phyloP scores from a whole-genome alignment of 192 early-diverging fungal genomes.

The Gryganskiella cystojenkinii region DNA sequence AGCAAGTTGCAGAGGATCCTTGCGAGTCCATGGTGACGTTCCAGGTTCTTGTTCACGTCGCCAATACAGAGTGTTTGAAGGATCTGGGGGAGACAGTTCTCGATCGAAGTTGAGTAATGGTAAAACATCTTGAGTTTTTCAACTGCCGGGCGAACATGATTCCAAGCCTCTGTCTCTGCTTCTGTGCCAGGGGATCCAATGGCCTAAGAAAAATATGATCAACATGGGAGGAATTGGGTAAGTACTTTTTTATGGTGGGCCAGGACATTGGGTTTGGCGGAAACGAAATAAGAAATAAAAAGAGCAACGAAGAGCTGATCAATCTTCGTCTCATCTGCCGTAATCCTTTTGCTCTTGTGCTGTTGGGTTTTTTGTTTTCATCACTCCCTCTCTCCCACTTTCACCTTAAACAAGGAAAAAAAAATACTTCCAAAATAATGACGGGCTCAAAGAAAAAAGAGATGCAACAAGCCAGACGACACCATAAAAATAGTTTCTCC shows the following conservation, averaged over 20 bases:
- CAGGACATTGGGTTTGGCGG: too few species aligned
- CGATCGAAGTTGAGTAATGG: slow-evolving; percentile 55
- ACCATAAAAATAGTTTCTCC: slow-evolving; percentile 2
- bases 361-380: background rate
- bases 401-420: too few species aligned
- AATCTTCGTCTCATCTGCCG: too few species aligned
- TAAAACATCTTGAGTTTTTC: slow-evolving; percentile 83
- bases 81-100: slow-evolving; percentile 68
- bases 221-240: slow-evolving; percentile 38
- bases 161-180: slow-evolving; percentile 92
- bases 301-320: too few species aligned
- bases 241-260: too few species aligned
- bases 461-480: slow-evolving; percentile 8
- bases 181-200: slow-evolving; percentile 86
- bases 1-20: slow-evolving; percentile 84
- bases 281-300: too few species aligned
- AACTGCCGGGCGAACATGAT: slow-evolving; percentile 84
- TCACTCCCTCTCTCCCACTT: too few species aligned
- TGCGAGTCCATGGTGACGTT: slow-evolving; percentile 81
- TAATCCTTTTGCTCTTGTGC: slow-evolving; percentile 8
- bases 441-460: background rate
- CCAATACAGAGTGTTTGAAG: slow-evolving; percentile 74
- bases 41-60: slow-evolving; percentile 71
- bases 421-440: background rate
- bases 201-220: slow-evolving; percentile 59